Conservation (phyloP, 2,329 filamentous ascomycete genomes). For the Trichoderma arundinaceum region DNA sequence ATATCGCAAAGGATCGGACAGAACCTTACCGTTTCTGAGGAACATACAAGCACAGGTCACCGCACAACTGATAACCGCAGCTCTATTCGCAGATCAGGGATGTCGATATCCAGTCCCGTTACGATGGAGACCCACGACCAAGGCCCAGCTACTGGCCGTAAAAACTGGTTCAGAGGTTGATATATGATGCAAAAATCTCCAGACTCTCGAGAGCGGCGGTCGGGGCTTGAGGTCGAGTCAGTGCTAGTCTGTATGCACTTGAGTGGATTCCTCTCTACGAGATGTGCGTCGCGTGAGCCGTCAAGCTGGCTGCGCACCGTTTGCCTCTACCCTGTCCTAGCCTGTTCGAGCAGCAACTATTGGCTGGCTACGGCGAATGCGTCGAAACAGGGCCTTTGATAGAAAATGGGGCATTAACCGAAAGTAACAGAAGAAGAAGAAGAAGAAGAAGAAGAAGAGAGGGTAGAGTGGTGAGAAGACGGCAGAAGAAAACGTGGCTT, state of each 20-base stretch:
- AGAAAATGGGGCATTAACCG: not conserved
- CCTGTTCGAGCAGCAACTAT: slow-evolving; percentile 9
- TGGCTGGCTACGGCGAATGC: slow-evolving; percentile 15
- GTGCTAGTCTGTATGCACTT: slow-evolving; percentile 29
- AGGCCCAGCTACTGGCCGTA: not conserved
- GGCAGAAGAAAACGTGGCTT: slow-evolving; percentile 20
- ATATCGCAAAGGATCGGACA: slow-evolving; percentile 21
- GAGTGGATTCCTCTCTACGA: slow-evolving; percentile 24
- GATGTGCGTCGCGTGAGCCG: slow-evolving; percentile 27
- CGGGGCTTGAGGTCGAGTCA: slow-evolving; percentile 24
- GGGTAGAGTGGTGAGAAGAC: not conserved
- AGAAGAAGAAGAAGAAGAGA: not conserved
- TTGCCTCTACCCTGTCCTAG: slow-evolving; percentile 1
- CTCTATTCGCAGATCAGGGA: not conserved
- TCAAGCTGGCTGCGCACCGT: slow-evolving; percentile 10
- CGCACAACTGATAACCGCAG: not conserved
- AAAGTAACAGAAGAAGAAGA: not conserved
- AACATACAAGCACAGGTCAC: not conserved
- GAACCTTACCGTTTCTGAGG: not conserved
- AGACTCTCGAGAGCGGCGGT: slow-evolving; percentile 30
- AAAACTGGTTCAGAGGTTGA: slow-evolving; percentile 6
- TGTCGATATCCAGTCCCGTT: not conserved
- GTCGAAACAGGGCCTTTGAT: not conserved
- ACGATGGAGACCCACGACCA: slow-evolving; percentile 1
- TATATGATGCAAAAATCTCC: slow-evolving; percentile 27